Evolutionary conservation across 2,329 filamentous ascomycete species (phyloP).

Genomic region (Verticillium longisporum): DNA sequence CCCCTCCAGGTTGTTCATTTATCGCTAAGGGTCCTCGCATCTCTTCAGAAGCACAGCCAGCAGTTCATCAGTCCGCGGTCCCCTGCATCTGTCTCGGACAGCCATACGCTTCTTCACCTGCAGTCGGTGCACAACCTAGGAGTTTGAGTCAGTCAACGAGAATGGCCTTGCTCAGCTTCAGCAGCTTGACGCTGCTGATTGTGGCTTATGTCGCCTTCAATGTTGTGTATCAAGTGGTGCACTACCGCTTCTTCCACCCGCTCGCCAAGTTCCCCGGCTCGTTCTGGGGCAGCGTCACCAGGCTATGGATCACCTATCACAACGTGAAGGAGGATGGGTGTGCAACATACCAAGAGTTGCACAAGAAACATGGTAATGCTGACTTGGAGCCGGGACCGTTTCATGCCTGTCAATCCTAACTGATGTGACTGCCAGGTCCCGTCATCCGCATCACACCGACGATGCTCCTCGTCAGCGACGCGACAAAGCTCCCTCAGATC

Average conservation of each 20-base stretch:
- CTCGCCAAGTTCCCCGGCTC: conserved; percentile 45
- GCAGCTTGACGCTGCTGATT: conserved; percentile 23
- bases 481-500: conserved; percentile 46
- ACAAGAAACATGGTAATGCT: conserved; percentile 38
- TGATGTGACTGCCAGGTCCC: conserved; percentile 27
- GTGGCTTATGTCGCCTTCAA: conserved; percentile 20
- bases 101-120: background rate
- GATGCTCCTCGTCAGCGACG: conserved; percentile 44
- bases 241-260: conserved; percentile 45
- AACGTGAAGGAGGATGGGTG: conserved; percentile 39
- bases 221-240: conserved; percentile 37
- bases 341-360: conserved; percentile 30
- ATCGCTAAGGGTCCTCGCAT: background rate
- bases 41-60: background rate
- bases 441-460: conserved; percentile 47
- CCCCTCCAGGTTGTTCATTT: background rate
- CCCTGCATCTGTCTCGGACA: background rate
- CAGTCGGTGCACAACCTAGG: background rate
- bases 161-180: conserved; percentile 27
- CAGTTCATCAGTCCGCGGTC: background rate
- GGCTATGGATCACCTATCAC: conserved; percentile 46
- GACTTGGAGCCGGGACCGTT: no score
- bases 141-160: conserved; percentile 6
- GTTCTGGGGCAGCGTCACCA: conserved; percentile 47
- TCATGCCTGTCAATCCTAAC: no score